Percentiles rank a stretch among this genome's conserved stretches.
Evolutionary conservation across 176 grass and related monocot species (phyloP).

Genomic region (Triticum dicoccoides): DNA sequence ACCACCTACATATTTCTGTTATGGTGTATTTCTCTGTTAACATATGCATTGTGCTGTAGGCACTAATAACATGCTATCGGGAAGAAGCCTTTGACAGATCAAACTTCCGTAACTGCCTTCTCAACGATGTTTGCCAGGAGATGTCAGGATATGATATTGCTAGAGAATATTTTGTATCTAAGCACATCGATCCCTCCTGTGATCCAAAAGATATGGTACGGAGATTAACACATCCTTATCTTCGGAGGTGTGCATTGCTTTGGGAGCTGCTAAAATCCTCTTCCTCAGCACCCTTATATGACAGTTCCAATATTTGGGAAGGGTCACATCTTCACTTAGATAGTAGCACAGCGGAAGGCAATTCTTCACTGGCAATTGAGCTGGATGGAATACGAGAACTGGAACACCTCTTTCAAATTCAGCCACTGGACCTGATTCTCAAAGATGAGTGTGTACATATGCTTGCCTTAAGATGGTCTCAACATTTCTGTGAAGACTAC

Average conservation of each 20-base stretch:
- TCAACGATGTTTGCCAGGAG: conserved; percentile 75
- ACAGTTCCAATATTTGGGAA: conserved; percentile 75
- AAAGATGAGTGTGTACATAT: conserved; percentile 65
- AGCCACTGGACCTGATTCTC: conserved; percentile 64
- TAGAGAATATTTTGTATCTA: conserved; percentile 84
- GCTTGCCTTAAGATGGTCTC: conserved; percentile 78
- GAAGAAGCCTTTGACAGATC: conserved; percentile 76
- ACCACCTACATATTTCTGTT: not conserved
- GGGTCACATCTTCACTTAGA: conserved; percentile 60
- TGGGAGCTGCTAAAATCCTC: conserved; percentile 73
- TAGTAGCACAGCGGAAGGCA: conserved; percentile 40
- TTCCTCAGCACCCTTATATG: conserved; percentile 57
- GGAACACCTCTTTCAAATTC: conserved; percentile 77
- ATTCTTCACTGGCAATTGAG: conserved; percentile 50
- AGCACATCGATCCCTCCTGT: conserved; percentile 61
- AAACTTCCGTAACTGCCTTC: conserved; percentile 57
- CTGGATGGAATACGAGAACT: conserved; percentile 69
- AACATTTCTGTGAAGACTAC: conserved; percentile 84
- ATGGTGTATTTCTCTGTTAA: conserved; percentile 22
- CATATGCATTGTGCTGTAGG: conserved; percentile 49
- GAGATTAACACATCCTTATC: conserved; percentile 90
- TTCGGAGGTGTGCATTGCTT: conserved; percentile 77
- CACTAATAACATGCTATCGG: conserved; percentile 80
- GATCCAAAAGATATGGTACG: conserved; percentile 76
- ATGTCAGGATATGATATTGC: conserved; percentile 63